Base-by-base conservation (phyloP, 2,329 filamentous ascomycete genomes). In the Exophiala phaeomuriformis region DNA sequence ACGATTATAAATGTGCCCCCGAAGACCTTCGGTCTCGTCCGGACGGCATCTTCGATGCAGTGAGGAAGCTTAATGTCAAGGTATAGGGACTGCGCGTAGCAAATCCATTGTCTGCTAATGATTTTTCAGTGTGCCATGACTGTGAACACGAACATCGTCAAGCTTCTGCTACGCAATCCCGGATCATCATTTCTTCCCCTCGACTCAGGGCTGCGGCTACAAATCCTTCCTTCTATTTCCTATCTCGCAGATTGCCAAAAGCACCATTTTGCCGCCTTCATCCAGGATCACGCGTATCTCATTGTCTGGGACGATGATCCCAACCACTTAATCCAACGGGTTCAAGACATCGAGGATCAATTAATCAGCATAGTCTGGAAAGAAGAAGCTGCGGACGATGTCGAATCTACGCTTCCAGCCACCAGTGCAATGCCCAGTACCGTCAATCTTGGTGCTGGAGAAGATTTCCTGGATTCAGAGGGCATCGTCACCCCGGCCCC, bases 221-320 rank as follows among this genome's bases (percentile, higher is more conserved):
- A 86, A 63, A 78, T 86, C 3, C 69, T 86, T 27, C 77, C 77
- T 1, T 76, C 75, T 46, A 76, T 85, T 52, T 69, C 72, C 2
- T 75, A 78, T 46, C 70, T 86, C 3, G 77, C 79, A 0, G 68
- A 72, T 28, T 84, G 80, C 61, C 76, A 83, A 64, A 82, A 83
- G 64, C 80, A 83, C 67, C 81, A 84, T 56, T 83, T 82, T 62
- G 81, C 79, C n/a, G 81, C 81, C 5, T 84, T 84, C 64, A 77
- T 84, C 48, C 72, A 77, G 55, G 78, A 82, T 10, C 58, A 70
- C 73, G n/a, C 72, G 41, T 71, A 82, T 37, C 66, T 84, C n/a
- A 71, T 83, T 3, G 79, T 83, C 28, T 84, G 81, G 81, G 81
- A 82, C 41, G 81, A 84, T 59, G 75, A 82, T 39, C 77, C 81